phyloP scores from a whole-genome alignment of 192 early-diverging fungal genomes.

The Mortierella hygrophila region DNA sequence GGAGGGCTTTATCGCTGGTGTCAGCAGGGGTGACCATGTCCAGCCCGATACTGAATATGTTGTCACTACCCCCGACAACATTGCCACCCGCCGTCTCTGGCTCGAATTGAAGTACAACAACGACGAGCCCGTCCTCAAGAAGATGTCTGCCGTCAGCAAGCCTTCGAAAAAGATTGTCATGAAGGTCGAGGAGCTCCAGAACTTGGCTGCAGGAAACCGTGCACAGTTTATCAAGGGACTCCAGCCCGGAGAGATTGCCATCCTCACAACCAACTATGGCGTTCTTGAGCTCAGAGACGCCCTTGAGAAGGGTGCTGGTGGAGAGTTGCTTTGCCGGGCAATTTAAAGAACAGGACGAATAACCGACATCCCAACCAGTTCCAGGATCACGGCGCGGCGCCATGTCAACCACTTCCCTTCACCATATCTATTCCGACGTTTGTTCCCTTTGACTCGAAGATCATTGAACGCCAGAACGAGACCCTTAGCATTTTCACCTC shows the following conservation, averaged over 20 bases:
- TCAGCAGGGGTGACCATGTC: slow-evolving; percentile 82
- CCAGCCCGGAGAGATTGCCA: slow-evolving; percentile 91
- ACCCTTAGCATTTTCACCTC: background rate
- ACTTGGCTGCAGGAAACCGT: slow-evolving; percentile 79
- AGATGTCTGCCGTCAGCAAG: slow-evolving; percentile 87
- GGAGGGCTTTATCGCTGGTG: slow-evolving; percentile 90
- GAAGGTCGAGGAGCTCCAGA: slow-evolving; percentile 83
- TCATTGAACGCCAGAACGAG: background rate
- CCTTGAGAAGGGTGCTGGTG: slow-evolving; percentile 84
- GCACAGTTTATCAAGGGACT: slow-evolving; percentile 85
- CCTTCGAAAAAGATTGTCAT: slow-evolving; percentile 87
- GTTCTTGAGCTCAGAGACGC: slow-evolving; percentile 94
- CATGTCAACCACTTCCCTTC: background rate
- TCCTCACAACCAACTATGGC: slow-evolving; percentile 88
- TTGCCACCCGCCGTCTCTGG: slow-evolving; percentile 91
- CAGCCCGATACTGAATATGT: slow-evolving; percentile 81
- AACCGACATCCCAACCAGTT: background rate
- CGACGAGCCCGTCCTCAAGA: slow-evolving; percentile 81
- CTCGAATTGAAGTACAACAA: slow-evolving; percentile 94
- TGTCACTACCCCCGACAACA: slow-evolving; percentile 83
- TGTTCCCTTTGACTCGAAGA: background rate
- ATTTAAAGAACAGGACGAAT: slow-evolving; percentile 23
- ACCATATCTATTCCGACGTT: background rate
- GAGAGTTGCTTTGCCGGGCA: slow-evolving; percentile 86
- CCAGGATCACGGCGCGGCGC: background rate